Percentiles rank a stretch among this genome's conserved stretches.
These are phyloP conservation scores for Ophiocordyceps robertsii DNA, from an alignment of 2,329 filamentous ascomycete species.

Conservation along the genomic window DNA sequence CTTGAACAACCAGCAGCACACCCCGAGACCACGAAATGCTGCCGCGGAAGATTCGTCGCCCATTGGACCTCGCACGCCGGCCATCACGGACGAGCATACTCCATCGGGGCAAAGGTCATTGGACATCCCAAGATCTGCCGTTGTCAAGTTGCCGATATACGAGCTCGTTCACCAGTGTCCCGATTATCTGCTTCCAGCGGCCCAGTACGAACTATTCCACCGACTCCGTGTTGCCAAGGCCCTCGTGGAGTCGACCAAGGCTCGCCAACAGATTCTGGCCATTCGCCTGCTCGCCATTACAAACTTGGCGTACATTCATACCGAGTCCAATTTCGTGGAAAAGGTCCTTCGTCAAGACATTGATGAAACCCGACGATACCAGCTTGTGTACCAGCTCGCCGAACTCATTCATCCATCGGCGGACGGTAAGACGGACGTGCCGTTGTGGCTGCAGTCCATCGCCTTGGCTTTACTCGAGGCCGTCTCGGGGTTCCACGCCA, in stretches of 20 bases:
- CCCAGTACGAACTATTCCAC: conserved; percentile 75
- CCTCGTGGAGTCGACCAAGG: conserved; percentile 49
- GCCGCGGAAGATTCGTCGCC: conserved; percentile 33
- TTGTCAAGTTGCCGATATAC: conserved; percentile 39
- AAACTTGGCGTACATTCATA: conserved; percentile 82
- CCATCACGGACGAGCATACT: conserved; percentile 18
- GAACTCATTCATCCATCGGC: conserved; percentile 79
- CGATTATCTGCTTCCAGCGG: conserved; percentile 53
- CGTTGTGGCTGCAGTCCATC: conserved; percentile 67
- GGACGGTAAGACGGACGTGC: conserved; percentile 53
- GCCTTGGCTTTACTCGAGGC: conserved; percentile 73
- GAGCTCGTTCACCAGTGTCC: conserved; percentile 43
- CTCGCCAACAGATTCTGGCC: conserved; percentile 63
- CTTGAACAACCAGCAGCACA: conserved; percentile 26
- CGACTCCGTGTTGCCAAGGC: conserved; percentile 75
- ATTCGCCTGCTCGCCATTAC: conserved; percentile 77
- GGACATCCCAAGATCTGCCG: conserved; percentile 47
- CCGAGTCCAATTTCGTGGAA: conserved; percentile 70
- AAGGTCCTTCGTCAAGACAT: conserved; percentile 77
- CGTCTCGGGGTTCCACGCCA: conserved; percentile 65
- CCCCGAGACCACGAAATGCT: conserved; percentile 22
- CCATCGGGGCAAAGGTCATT: conserved; percentile 40
- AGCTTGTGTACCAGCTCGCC: conserved; percentile 82
- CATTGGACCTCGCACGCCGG: conserved; percentile 28
- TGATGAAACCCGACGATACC: conserved; percentile 78